A percentile compares a stretch with the other conserved stretches of the same genome.
Conservation (phyloP, 805 yeast genomes). For the Candida silvatica region DNA sequence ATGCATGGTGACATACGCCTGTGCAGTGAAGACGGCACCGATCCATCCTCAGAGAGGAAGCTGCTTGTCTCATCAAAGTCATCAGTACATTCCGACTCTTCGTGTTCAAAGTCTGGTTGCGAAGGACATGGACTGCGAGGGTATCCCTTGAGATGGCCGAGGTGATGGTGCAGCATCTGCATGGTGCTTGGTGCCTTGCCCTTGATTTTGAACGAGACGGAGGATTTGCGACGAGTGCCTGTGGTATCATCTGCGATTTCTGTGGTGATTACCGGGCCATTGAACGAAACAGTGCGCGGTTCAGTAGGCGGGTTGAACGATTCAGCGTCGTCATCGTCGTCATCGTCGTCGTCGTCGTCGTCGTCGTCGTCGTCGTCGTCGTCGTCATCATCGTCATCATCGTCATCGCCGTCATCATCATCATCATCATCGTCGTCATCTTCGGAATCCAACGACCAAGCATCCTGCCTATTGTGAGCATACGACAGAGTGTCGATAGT, state of each 20-base stretch:
- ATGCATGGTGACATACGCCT: no score
- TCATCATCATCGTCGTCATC: constrained; percentile 15
- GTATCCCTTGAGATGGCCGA: background rate
- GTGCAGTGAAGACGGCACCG: background rate
- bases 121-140: constrained; percentile 2
- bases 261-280: constrained; percentile 9
- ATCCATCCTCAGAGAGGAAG: constrained; percentile 5
- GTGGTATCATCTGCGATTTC: constrained; percentile 16
- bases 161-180: background rate
- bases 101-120: background rate
- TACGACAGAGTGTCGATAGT: constrained; percentile 1
- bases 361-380: constrained; percentile 10
- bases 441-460: constrained; percentile 10
- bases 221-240: constrained; percentile 19
- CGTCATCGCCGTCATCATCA: constrained; percentile 16
- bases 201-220: constrained; percentile 16
- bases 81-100: no score
- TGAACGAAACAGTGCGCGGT: constrained; percentile 4
- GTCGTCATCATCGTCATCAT: constrained; percentile 13
- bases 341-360: constrained; percentile 9
- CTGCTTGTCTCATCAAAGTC: constrained; percentile 5
- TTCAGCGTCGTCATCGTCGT: constrained; percentile 14
- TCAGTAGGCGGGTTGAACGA: constrained; percentile 4
- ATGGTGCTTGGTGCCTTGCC: background rate
- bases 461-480: background rate